Base-by-base conservation (phyloP, 495 filamentous ascomycete genomes). In the Pseudoneurospora amorphoporcata region DNA sequence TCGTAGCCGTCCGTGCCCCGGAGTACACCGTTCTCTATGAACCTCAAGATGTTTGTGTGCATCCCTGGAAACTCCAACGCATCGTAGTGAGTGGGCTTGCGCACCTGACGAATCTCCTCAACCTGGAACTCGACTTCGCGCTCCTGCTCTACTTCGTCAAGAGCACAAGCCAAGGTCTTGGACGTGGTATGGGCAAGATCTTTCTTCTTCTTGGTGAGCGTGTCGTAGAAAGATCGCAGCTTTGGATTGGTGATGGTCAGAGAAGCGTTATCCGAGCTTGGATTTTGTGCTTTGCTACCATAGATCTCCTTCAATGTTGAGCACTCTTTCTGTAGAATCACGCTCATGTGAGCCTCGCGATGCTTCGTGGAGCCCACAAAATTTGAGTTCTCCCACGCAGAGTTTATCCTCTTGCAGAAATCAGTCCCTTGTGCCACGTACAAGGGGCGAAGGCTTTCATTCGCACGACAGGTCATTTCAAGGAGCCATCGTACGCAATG, bases 401-500 rank as follows among this genome's bases (percentile, higher is more conserved):
- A 65, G 23, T 65, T 37, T 0, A 79, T 77, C 3, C 82, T 80
- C 6, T 76, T 78, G 69, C 86, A 88, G 73, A 86, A 90, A 68
- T 89, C 85, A 3, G 77, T 74, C 0, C 87, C 89, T 74, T 90
- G 87, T 0, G 86, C 79, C 29, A 84, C 81, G 43, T 86, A 89
- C 0, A 90, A 79, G 0, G 84, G 79, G 68, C 85, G 84, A 0
- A 88, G 70, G 19, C 89, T 84, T 70, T 86, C 82, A 40, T 84
- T 87, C 4, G 73, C 82, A 32, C 73, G 79, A 73, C 88, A 91
- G 0, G 88, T 90, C 69, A 89, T 85, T 53, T 89, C 82, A 1
- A 91, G 77, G 8, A 89, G 82, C 89, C 88, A 90, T 37, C 73
- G 58, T 5, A 90, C 79, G 41, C 89, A 84, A 68, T 90, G 83